Percentiles rank a stretch among this genome's conserved stretches.
Conservation (phyloP, 495 filamentous ascomycete species). For the Penicillium simplicissimum region DNA sequence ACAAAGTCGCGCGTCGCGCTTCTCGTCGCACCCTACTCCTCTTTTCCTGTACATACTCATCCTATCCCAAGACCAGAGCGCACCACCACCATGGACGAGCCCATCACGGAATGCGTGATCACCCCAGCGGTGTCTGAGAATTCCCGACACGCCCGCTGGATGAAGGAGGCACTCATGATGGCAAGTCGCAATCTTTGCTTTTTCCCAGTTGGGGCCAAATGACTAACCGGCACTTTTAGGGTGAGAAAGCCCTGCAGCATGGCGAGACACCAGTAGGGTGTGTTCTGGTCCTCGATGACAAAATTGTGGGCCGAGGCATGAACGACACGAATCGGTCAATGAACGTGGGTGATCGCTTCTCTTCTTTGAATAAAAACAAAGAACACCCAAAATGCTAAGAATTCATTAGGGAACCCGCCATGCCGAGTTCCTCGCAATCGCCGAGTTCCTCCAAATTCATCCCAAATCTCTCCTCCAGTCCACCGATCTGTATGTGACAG, state of each 20-base stretch:
- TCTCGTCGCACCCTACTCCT: too few relatives aligned
- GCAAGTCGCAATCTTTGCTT: conserved; percentile 38
- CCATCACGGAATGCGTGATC: not conserved
- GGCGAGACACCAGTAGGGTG: conserved; percentile 97
- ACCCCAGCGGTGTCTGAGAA: conserved; percentile 16
- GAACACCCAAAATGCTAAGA: not conserved
- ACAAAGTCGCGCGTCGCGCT: not conserved
- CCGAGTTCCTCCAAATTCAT: conserved; percentile 56
- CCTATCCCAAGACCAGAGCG: not conserved
- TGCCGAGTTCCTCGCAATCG: conserved; percentile 88
- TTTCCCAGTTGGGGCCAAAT: not conserved
- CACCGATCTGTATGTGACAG: conserved; percentile 89
- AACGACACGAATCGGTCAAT: conserved; percentile 92
- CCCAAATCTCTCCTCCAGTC: conserved; percentile 62
- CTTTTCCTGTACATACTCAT: not conserved
- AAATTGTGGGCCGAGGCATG: conserved; percentile 83
- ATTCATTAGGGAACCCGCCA: conserved; percentile 76
- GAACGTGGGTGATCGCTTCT: conserved; percentile 50
- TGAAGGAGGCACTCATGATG: conserved; percentile 71
- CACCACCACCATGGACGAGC: conserved; percentile 1
- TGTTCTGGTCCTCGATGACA: conserved; percentile 74
- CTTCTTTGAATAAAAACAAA: not conserved
- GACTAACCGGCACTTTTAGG: conserved; percentile 47
- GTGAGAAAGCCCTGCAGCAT: conserved; percentile 71
- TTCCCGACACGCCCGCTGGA: conserved; percentile 57